These are phyloP conservation scores for Tolypocladium pustulatum DNA, from an alignment of 2,329 filamentous ascomycete species.

Conservation along the genomic window DNA sequence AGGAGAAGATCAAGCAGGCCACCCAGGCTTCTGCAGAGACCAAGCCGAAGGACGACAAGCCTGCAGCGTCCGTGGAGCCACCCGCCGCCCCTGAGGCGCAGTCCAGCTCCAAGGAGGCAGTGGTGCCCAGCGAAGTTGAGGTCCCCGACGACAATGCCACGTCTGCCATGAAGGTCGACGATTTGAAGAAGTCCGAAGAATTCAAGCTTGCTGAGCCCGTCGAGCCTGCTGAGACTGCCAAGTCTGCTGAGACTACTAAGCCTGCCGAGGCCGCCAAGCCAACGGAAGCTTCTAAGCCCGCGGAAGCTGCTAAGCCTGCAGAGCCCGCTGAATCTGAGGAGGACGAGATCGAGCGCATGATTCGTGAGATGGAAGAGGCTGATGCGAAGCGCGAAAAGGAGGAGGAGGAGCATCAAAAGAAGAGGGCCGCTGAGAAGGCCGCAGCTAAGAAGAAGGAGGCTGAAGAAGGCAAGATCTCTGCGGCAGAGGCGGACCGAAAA, in stretches of 20 bases:
- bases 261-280: constrained; percentile 14
- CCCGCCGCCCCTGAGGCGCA: constrained; percentile 11
- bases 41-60: constrained; percentile 18
- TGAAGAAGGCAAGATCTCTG: constrained; percentile 28
- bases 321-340: constrained; percentile 29
- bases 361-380: constrained; percentile 51
- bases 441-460: constrained; percentile 41
- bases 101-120: constrained; percentile 1
- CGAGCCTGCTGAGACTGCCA: constrained; percentile 15
- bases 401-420: constrained; percentile 35
- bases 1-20: constrained; percentile 63
- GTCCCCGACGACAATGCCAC: neutral
- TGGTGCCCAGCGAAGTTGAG: neutral
- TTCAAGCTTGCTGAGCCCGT: constrained; percentile 14
- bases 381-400: constrained; percentile 39
- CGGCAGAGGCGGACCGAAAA: constrained; percentile 51
- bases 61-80: constrained; percentile 18
- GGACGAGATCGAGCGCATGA: constrained; percentile 49
- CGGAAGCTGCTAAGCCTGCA: constrained; percentile 18
- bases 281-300: constrained; percentile 11
- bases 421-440: constrained; percentile 32
- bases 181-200: constrained; percentile 17
- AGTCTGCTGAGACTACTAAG: constrained; percentile 11
- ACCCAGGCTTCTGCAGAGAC: constrained; percentile 23
- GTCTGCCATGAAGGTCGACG: constrained; percentile 1